phyloP scores from a whole-genome alignment of 2,329 filamentous ascomycete species.

The Epichloe sylvatica region DNA sequence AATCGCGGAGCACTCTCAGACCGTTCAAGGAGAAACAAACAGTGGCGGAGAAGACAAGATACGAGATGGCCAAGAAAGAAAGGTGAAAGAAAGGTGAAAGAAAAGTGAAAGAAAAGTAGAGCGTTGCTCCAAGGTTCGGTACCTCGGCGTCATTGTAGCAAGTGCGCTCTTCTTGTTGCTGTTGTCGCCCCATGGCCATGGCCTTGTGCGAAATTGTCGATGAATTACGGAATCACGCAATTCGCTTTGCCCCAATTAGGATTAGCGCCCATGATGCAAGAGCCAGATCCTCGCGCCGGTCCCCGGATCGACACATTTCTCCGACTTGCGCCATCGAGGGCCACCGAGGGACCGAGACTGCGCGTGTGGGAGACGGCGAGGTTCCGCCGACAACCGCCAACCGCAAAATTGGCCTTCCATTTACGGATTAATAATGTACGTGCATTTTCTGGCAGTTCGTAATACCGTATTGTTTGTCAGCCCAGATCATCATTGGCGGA shows the following conservation, averaged over 20 bases:
- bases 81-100: not conserved
- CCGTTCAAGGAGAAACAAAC: not conserved
- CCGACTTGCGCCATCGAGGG: constrained; percentile 5
- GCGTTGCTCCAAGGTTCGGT: not conserved
- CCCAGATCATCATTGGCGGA: no score
- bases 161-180: constrained; percentile 3
- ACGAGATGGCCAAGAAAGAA: not conserved
- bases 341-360: not conserved
- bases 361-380: not conserved
- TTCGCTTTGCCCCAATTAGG: constrained; percentile 19
- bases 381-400: constrained; percentile 5
- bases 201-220: constrained; percentile 19
- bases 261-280: constrained; percentile 18
- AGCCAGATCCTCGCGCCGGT: constrained; percentile 6
- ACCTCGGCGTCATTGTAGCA: not conserved
- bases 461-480: no score
- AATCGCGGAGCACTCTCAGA: not conserved
- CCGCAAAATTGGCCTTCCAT: not conserved
- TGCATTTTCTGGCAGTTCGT: not conserved
- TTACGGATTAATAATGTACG: no score
- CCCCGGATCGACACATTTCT: constrained; percentile 7
- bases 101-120: not conserved
- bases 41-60: not conserved
- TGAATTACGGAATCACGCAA: constrained; percentile 27
- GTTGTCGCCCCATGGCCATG: constrained; percentile 2